Evolutionary conservation across 2,329 filamentous ascomycete genomes (phyloP).

Genomic region (Colletotrichum kahawae): DNA sequence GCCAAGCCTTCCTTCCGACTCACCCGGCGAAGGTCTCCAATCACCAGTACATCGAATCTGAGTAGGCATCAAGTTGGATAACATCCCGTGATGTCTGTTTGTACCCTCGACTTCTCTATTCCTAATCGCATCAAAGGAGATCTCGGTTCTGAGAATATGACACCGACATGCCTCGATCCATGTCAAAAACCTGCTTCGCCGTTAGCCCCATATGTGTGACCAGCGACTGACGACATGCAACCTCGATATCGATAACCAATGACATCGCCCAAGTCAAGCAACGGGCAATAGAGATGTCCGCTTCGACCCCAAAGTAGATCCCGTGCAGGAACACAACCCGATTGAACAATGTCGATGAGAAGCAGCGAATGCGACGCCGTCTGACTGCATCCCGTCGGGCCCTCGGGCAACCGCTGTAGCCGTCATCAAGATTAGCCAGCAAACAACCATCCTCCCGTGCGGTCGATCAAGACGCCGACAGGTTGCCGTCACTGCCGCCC

Average conservation of each 20-base stretch:
- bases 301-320: background rate
- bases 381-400: background rate
- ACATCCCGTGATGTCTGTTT: background rate
- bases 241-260: background rate
- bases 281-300: background rate
- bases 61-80: background rate
- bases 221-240: background rate
- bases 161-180: background rate
- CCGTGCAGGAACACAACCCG: background rate
- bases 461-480: background rate
- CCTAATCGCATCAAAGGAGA: background rate
- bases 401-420: background rate
- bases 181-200: background rate
- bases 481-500: background rate
- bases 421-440: background rate
- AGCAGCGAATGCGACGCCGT: background rate
- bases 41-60: background rate
- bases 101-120: background rate
- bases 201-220: background rate
- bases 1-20: background rate
- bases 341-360: background rate
- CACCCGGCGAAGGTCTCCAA: background rate
- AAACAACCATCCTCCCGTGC: background rate
- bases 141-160: background rate
- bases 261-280: background rate